Conservation (phyloP, 805 yeast species). For the Starmerella sirachaensis region DNA sequence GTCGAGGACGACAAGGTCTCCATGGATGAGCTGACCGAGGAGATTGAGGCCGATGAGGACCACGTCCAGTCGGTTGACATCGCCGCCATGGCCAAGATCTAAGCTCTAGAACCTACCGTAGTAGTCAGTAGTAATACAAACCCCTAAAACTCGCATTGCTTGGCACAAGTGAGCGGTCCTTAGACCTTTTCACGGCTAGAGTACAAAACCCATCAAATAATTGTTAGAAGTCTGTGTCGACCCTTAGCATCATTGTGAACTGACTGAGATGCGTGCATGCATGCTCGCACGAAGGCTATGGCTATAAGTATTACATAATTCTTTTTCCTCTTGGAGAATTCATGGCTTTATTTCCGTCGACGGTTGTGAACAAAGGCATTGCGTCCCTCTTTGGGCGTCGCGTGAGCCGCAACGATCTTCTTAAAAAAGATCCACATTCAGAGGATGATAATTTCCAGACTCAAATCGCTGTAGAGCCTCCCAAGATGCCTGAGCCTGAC, state of each 20-base stretch:
- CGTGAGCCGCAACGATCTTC: conserved; percentile 7
- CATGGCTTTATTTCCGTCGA: conserved; percentile 17
- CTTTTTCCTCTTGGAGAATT: background rate
- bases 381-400: conserved; percentile 11
- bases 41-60: conserved; percentile 90
- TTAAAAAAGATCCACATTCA: conserved; percentile 29
- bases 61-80: conserved; percentile 98
- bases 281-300: too few relatives aligned
- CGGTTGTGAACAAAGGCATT: conserved; percentile 3
- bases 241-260: too few relatives aligned
- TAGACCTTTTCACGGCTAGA: too few relatives aligned
- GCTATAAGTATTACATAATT: background rate
- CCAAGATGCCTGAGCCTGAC: background rate
- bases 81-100: conserved; percentile 97
- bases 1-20: conserved; percentile 96
- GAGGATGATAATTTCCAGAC: conserved; percentile 35
- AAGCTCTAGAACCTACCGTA: conserved; percentile 30
- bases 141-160: too few relatives aligned
- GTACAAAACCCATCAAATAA: too few relatives aligned
- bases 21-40: conserved; percentile 62
- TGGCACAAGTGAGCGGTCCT: too few relatives aligned
- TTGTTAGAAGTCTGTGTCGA: too few relatives aligned
- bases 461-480: too few relatives aligned
- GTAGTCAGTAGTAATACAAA: background rate
- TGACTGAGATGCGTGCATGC: too few relatives aligned